Conservation (phyloP, 441 rosid genomes). For the Erodium trifolium region DNA sequence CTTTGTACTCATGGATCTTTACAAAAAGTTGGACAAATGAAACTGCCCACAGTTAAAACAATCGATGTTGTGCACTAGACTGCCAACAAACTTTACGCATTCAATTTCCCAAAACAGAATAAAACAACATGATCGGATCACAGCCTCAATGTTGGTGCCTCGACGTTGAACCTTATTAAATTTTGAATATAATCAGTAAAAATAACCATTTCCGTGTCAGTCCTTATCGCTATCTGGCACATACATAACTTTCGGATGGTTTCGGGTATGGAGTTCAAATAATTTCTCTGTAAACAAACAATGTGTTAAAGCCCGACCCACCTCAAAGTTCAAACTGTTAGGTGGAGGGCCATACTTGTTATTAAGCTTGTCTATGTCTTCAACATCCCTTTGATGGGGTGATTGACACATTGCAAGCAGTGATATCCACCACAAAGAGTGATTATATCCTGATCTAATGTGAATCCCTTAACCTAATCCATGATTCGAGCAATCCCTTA, state of each 20-base stretch:
- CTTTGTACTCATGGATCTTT: neutral
- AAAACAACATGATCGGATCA: neutral
- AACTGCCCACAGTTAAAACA: neutral
- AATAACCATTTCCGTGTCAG: neutral
- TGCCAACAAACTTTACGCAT: neutral
- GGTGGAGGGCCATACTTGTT: too few relatives aligned
- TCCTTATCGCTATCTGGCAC: neutral
- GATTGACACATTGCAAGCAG: too few relatives aligned
- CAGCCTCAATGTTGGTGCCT: neutral
- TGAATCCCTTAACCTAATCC: too few relatives aligned
- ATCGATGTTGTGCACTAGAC: neutral
- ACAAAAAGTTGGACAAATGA: neutral
- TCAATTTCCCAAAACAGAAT: neutral
- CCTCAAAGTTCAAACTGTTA: too few relatives aligned
- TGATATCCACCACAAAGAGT: neutral
- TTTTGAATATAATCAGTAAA: neutral
- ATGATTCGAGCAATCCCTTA: too few relatives aligned
- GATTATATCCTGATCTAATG: too few relatives aligned
- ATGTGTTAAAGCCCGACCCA: too few relatives aligned
- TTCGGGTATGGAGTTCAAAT: neutral
- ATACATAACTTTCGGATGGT: neutral
- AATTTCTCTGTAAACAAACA: neutral
- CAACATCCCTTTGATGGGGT: too few relatives aligned
- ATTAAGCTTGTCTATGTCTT: too few relatives aligned
- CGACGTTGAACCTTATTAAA: neutral